Conservation (phyloP, 768 basidiomycete species). For the Leccinellum rugosiceps region DNA sequence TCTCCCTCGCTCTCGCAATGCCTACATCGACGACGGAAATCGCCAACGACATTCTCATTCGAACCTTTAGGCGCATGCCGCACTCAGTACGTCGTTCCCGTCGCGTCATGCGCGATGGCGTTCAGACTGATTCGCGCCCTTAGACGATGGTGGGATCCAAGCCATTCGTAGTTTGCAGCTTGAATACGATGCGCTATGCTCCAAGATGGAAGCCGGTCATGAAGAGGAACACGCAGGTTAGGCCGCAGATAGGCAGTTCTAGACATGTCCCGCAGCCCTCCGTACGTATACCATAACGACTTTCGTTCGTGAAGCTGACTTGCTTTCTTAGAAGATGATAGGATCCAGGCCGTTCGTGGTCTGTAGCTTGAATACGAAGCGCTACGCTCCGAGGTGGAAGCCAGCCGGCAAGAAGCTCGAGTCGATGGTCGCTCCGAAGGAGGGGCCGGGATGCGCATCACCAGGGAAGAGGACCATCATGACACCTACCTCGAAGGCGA, state of each 20-base stretch:
- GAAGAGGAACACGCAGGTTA: neutral
- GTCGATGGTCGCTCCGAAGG: neutral
- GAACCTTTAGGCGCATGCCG: neutral
- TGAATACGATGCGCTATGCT: neutral
- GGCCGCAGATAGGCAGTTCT: neutral
- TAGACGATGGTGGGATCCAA: neutral
- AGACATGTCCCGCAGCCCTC: neutral
- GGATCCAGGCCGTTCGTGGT: neutral
- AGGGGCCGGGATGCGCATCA: neutral
- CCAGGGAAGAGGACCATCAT: neutral
- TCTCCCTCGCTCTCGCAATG: neutral
- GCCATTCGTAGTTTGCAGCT: slow-evolving; percentile 12
- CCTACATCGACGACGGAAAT: neutral
- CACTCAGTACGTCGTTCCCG: neutral
- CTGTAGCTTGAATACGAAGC: neutral
- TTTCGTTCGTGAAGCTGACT: neutral
- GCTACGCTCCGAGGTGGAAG: neutral
- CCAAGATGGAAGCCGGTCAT: neutral
- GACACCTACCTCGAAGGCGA: neutral
- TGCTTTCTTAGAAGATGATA: neutral
- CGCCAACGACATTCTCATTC: slow-evolving; percentile 2
- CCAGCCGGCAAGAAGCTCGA: neutral
- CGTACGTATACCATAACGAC: neutral
- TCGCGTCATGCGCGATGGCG: neutral
- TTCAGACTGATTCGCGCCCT: neutral